phyloP scores from a whole-genome alignment of 2,329 filamentous ascomycete species.

The Diaporthe australafricana region DNA sequence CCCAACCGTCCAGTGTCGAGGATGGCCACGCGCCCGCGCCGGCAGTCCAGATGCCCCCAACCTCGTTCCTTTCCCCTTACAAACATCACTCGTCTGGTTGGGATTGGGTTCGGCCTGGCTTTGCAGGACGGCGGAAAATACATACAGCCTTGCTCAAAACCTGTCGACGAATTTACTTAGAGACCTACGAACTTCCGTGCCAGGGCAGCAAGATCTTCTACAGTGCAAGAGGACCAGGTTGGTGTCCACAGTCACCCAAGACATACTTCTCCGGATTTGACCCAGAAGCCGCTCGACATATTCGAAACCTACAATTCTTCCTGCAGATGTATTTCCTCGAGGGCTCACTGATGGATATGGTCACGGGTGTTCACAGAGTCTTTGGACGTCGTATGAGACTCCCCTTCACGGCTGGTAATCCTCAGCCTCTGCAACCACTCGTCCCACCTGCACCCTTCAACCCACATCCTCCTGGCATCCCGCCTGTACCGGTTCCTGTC shows the following conservation, averaged over 20 bases:
- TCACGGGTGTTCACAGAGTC: not conserved
- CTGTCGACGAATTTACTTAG: conserved; percentile 33
- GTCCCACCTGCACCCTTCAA: too few species aligned
- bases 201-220: conserved; percentile 18
- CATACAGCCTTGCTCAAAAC: conserved; percentile 1
- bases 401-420: not conserved
- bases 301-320: conserved; percentile 14
- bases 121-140: not conserved
- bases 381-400: not conserved
- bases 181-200: conserved; percentile 3
- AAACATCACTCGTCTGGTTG: not conserved
- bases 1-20: not conserved
- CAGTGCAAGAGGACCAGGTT: not conserved
- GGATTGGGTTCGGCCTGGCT: conserved; percentile 27
- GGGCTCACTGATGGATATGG: not conserved
- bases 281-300: conserved; percentile 18
- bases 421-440: not conserved
- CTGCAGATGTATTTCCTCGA: not conserved
- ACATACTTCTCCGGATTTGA: not conserved
- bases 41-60: conserved; percentile 1
- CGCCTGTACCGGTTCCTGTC: too few species aligned
- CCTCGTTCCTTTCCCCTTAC: not conserved
- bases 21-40: not conserved
- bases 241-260: not conserved
- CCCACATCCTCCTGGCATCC: too few species aligned